Evolutionary conservation across 2,329 filamentous ascomycete genomes (phyloP).

Genomic region (Pseudogymnoascus sp.): DNA sequence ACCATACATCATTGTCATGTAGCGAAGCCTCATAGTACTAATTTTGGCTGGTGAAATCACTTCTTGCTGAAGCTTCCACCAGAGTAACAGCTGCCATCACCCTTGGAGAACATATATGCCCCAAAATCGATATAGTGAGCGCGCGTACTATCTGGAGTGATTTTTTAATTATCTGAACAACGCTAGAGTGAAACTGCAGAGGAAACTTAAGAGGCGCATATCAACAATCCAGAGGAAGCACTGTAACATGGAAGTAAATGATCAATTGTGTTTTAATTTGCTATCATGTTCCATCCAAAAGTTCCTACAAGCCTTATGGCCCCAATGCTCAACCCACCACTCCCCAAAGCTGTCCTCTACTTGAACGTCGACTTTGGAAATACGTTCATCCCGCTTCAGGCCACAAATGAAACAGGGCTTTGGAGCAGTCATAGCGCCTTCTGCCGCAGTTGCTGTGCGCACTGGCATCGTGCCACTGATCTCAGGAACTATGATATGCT

Average conservation of each 20-base stretch:
- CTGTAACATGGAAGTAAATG: background rate
- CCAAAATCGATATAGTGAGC: background rate
- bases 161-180: background rate
- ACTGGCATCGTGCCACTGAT: conserved; percentile 62
- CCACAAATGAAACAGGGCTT: conserved; percentile 81
- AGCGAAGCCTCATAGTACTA: background rate
- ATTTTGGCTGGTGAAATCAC: background rate
- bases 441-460: conserved; percentile 49
- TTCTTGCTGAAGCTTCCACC: no score
- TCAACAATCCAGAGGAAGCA: background rate
- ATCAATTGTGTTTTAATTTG: conserved; percentile 48
- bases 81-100: background rate
- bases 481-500: conserved; percentile 52
- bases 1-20: background rate
- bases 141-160: background rate
- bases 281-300: conserved; percentile 79
- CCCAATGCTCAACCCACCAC: conserved; percentile 93
- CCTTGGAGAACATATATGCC: background rate
- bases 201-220: background rate
- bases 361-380: conserved; percentile 57
- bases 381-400: conserved; percentile 76
- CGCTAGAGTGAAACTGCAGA: background rate
- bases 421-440: conserved; percentile 65
- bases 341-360: conserved; percentile 90
- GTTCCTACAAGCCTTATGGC: conserved; percentile 67